A percentile compares a stretch with the other conserved stretches of the same genome.
Evolutionary conservation across 140 eudicot species (phyloP).

Genomic region (Cichorium intybus): DNA sequence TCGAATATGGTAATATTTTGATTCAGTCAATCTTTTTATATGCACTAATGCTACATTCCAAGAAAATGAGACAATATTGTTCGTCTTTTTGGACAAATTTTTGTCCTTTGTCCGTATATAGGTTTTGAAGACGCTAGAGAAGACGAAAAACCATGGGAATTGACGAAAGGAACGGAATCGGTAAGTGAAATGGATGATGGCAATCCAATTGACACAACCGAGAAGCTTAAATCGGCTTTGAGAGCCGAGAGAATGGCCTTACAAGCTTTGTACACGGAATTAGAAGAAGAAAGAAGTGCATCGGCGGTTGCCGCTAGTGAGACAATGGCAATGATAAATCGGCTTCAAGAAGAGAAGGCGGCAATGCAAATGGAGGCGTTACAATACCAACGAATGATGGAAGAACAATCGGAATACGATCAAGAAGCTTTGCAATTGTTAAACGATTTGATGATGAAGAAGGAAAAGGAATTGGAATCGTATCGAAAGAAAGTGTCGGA

Average conservation of each 20-base stretch:
- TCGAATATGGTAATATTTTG: conserved; percentile 49
- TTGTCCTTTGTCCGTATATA: conserved; percentile 20
- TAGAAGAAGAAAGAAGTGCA: conserved; percentile 94
- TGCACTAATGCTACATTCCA: not conserved
- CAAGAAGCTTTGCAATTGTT: conserved; percentile 95
- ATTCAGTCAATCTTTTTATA: not conserved
- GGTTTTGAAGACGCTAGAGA: conserved; percentile 24
- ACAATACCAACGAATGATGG: conserved; percentile 98
- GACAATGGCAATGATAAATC: conserved; percentile 95
- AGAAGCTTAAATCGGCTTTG: conserved; percentile 58
- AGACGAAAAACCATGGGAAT: conserved; percentile 36
- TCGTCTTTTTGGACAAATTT: too few relatives aligned
- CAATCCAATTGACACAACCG: conserved; percentile 51
- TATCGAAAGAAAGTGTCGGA: conserved; percentile 67
- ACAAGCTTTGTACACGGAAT: conserved; percentile 61
- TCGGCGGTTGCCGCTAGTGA: conserved; percentile 87
- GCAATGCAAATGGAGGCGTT: conserved; percentile 98
- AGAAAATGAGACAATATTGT: conserved; percentile 13
- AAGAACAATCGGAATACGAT: conserved; percentile 95
- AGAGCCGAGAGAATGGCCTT: conserved; percentile 67
- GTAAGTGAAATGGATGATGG: conserved; percentile 72
- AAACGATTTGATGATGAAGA: conserved; percentile 88
- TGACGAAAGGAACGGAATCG: conserved; percentile 49
- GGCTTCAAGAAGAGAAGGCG: conserved; percentile 95
- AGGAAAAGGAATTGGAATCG: conserved; percentile 69